Conservation (phyloP, 2,329 filamentous ascomycete species). For the Helminthosporium solani region DNA sequence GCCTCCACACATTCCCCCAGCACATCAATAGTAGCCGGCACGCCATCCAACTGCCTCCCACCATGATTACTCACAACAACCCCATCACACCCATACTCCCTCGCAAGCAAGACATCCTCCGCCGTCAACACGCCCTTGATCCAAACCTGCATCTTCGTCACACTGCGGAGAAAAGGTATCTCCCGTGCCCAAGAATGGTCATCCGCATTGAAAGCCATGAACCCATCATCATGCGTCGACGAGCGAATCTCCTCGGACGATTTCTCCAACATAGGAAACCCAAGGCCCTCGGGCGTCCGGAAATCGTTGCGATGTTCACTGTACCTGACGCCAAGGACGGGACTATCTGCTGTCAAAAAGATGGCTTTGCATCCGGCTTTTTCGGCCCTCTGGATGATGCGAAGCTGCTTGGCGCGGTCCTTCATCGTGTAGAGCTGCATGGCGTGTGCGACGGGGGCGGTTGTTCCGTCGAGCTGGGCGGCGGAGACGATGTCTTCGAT, state of each 20-base stretch:
- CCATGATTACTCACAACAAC: constrained; percentile 56
- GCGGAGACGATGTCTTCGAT: constrained; percentile 59
- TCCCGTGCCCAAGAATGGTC: neutral
- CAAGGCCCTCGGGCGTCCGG: constrained; percentile 22
- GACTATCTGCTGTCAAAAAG: constrained; percentile 28
- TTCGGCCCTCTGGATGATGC: constrained; percentile 26
- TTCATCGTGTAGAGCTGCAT: constrained; percentile 43
- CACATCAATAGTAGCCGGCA: constrained; percentile 40
- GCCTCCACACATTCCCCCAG: constrained; percentile 57
- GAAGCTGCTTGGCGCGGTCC: constrained; percentile 18
- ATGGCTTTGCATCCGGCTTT: constrained; percentile 28
- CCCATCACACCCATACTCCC: constrained; percentile 46
- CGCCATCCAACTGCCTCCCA: constrained; percentile 52
- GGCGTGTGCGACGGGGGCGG: constrained; percentile 11
- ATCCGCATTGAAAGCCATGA: neutral
- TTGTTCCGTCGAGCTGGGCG: constrained; percentile 33
- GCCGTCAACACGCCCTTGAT: constrained; percentile 46
- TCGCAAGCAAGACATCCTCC: constrained; percentile 46
- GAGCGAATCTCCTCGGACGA: neutral
- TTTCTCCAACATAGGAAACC: constrained; percentile 20
- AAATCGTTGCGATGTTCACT: constrained; percentile 31
- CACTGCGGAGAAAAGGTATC: constrained; percentile 16
- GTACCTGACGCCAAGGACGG: constrained; percentile 22
- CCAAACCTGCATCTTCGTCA: constrained; percentile 39
- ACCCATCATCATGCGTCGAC: constrained; percentile 3